Conservation (phyloP, 2,329 filamentous ascomycete genomes). For the Aureobasidium sp. region DNA sequence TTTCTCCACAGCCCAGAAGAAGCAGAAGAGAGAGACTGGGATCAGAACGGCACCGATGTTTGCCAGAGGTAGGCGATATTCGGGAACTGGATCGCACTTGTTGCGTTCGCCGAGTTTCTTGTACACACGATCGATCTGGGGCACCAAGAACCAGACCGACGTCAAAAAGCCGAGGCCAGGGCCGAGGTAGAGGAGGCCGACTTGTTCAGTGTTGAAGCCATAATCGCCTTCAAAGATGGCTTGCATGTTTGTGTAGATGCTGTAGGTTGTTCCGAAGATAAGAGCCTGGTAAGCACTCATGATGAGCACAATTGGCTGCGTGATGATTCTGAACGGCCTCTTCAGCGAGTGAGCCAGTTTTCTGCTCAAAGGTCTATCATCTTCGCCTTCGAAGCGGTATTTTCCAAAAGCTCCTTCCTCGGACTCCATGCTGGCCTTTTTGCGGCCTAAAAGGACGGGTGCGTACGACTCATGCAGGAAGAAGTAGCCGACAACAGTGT, state of each 20-base stretch:
- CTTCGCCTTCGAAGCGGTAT: slow-evolving; percentile 40
- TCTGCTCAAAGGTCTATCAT: slow-evolving; percentile 30
- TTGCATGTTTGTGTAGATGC: slow-evolving; percentile 44
- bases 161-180: slow-evolving; percentile 39
- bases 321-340: slow-evolving; percentile 37
- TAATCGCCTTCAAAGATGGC: slow-evolving; percentile 39
- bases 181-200: slow-evolving; percentile 40
- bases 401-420: slow-evolving; percentile 25
- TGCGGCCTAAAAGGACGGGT: slow-evolving; percentile 33
- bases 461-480: slow-evolving; percentile 41
- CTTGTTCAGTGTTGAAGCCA: slow-evolving; percentile 40
- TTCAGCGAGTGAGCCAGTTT: slow-evolving; percentile 34
- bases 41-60: slow-evolving; percentile 41
- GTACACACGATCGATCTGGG: slow-evolving; percentile 43
- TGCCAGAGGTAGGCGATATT: slow-evolving; percentile 40
- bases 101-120: slow-evolving; percentile 37
- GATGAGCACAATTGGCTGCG: slow-evolving; percentile 40
- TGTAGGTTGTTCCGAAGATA: slow-evolving; percentile 43
- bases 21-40: slow-evolving; percentile 38
- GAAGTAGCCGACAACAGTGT: slow-evolving; percentile 37
- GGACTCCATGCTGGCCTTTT: slow-evolving; percentile 31
- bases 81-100: slow-evolving; percentile 35
- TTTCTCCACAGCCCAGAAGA: slow-evolving; percentile 38
- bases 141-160: slow-evolving; percentile 41
- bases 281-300: slow-evolving; percentile 43